A percentile compares a stretch with the other conserved stretches of the same genome.
phyloP scores from a whole-genome alignment of 2,329 filamentous ascomycete genomes.

The Westerdykella aurantiaca region DNA sequence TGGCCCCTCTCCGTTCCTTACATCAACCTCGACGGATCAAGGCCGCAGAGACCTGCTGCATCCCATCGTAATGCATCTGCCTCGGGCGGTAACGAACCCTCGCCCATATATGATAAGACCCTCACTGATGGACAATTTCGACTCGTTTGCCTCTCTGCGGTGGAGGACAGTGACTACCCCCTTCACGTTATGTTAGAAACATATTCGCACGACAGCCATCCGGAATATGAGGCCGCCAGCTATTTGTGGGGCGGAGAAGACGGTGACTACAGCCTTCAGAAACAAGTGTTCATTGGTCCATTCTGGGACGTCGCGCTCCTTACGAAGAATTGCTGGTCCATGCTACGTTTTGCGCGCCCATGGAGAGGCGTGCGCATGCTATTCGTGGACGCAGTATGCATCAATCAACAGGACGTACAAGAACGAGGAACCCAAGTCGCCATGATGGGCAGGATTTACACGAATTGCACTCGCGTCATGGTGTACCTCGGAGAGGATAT shows the following conservation, averaged over 20 bases:
- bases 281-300: conserved; percentile 18
- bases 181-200: conserved; percentile 8
- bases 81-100: no score
- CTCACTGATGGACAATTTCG: conserved; percentile 3
- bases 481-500: conserved; percentile 15
- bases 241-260: conserved; percentile 28
- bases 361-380: conserved; percentile 7
- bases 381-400: conserved; percentile 12
- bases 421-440: conserved; percentile 6
- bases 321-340: conserved; percentile 23
- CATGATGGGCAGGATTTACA: conserved; percentile 9
- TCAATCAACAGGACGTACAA: conserved; percentile 5
- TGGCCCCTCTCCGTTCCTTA: conserved; percentile 6
- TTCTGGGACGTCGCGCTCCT: conserved; percentile 26
- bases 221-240: conserved; percentile 27
- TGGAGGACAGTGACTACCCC: conserved; percentile 5
- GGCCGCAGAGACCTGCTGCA: no score
- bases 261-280: conserved; percentile 12
- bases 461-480: conserved; percentile 5
- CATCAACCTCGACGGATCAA: not conserved
- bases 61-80: not conserved
- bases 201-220: conserved; percentile 7
- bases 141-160: conserved; percentile 3
- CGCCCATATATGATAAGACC: conserved; percentile 1
- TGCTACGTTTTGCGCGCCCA: conserved; percentile 14